A percentile compares a stretch with the other conserved stretches of the same genome.
These are phyloP conservation scores for Fonsecaea pugnacius DNA, from an alignment of 2,329 filamentous ascomycete genomes.

Conservation along the genomic window DNA sequence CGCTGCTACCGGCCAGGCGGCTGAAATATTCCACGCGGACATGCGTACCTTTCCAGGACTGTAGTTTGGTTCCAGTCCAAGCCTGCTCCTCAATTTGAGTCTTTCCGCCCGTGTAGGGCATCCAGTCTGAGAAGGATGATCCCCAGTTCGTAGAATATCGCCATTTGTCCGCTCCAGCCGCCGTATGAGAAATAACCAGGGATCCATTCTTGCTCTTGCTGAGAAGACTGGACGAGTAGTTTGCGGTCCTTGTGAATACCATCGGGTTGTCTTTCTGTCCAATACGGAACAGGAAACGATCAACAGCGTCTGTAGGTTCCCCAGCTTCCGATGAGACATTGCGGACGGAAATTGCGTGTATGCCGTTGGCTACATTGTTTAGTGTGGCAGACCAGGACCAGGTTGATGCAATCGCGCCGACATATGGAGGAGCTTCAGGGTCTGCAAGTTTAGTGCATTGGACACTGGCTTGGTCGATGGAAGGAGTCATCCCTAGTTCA, in stretches of 20 bases:
- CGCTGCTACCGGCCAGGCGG: constrained; percentile 61
- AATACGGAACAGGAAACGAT: constrained; percentile 66
- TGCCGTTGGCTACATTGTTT: constrained; percentile 60
- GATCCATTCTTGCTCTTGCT: constrained; percentile 46
- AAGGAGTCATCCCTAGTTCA: constrained; percentile 49
- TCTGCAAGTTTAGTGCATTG: constrained; percentile 51
- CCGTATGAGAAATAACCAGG: constrained; percentile 61
- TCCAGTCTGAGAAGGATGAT: constrained; percentile 63
- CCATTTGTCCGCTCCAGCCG: constrained; percentile 65
- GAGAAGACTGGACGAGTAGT: constrained; percentile 63
- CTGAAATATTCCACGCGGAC: constrained; percentile 68
- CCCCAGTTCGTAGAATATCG: constrained; percentile 67
- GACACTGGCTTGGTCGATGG: constrained; percentile 52
- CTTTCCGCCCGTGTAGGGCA: constrained; percentile 59
- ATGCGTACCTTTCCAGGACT: constrained; percentile 66
- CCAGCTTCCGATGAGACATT: constrained; percentile 54
- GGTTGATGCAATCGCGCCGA: constrained; percentile 58
- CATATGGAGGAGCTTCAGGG: constrained; percentile 45
- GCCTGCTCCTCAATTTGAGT: constrained; percentile 52
- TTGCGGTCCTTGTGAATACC: constrained; percentile 60
- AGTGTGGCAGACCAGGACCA: constrained; percentile 61
- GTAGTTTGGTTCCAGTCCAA: constrained; percentile 64
- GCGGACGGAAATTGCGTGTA: constrained; percentile 62
- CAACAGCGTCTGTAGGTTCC: constrained; percentile 56
- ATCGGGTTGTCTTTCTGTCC: constrained; percentile 64